These are phyloP conservation scores for Bruguiera parviflora DNA, from an alignment of 345 rosid species.

Conservation along the genomic window DNA sequence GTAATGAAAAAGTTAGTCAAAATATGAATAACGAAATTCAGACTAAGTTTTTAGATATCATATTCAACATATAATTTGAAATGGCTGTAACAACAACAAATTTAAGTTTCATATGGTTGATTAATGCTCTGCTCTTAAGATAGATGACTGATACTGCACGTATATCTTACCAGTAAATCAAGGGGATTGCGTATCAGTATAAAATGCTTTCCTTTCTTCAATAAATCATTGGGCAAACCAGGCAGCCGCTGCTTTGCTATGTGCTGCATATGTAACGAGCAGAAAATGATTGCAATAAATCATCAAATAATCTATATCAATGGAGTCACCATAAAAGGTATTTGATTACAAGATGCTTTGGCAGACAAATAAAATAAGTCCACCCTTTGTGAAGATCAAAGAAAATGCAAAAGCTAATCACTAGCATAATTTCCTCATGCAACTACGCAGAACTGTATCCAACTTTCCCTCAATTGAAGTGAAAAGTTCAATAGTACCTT, in stretches of 20 bases:
- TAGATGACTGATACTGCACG: neutral
- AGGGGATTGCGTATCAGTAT: constrained; percentile 77
- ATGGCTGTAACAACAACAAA: neutral
- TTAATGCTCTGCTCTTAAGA: neutral
- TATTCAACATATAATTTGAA: too few species aligned
- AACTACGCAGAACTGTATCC: too few species aligned
- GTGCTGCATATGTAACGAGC: constrained; percentile 42
- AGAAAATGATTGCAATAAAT: neutral
- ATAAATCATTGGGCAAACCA: constrained; percentile 58
- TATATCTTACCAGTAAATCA: constrained; percentile 53
- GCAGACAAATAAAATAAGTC: neutral
- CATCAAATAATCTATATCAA: neutral
- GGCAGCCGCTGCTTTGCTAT: constrained; percentile 57
- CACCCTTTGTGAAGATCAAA: neutral
- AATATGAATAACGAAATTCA: constrained; percentile 5
- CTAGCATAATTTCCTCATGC: too few species aligned
- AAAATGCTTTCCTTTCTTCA: constrained; percentile 81
- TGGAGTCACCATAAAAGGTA: neutral
- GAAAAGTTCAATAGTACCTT: constrained; percentile 49
- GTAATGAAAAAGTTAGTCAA: neutral
- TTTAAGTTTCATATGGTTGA: neutral
- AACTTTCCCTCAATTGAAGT: neutral
- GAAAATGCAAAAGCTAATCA: too few species aligned
- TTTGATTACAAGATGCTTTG: neutral
- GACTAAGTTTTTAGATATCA: neutral